A percentile compares a stretch with the other conserved stretches of the same genome.
phyloP scores from a whole-genome alignment of 2,329 filamentous ascomycete species.

The Aureobasidium sp. region DNA sequence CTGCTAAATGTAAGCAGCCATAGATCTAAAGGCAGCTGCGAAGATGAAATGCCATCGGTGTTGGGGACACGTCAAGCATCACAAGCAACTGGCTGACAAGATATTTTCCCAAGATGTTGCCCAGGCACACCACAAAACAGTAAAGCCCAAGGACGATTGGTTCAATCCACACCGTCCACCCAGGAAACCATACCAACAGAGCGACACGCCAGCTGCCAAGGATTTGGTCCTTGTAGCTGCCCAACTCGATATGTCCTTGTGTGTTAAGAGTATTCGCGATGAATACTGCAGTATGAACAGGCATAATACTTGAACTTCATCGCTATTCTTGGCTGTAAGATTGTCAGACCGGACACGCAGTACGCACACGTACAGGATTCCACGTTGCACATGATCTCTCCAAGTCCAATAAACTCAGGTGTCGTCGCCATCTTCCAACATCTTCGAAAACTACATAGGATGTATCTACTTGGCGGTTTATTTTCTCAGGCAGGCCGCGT shows the following conservation, averaged over 20 bases:
- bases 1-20: not conserved
- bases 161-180: too few relatives aligned
- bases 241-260: not conserved
- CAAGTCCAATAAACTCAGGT: not conserved
- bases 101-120: too few relatives aligned
- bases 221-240: not conserved
- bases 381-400: not conserved
- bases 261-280: not conserved
- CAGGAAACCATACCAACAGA: not conserved
- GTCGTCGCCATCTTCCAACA: not conserved
- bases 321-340: not conserved
- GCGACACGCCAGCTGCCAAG: not conserved
- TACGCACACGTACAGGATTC: not conserved
- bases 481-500: not conserved
- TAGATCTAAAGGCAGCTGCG: too few relatives aligned
- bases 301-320: not conserved
- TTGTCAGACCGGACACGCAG: not conserved
- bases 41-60: too few relatives aligned
- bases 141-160: not conserved
- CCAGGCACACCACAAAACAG: not conserved
- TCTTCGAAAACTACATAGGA: not conserved
- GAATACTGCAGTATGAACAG: not conserved
- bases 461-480: not conserved
- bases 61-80: too few relatives aligned
- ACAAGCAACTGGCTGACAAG: too few relatives aligned